phyloP scores from a whole-genome alignment of 2,329 filamentous ascomycete genomes.

The Dactylella cylindrospora region DNA sequence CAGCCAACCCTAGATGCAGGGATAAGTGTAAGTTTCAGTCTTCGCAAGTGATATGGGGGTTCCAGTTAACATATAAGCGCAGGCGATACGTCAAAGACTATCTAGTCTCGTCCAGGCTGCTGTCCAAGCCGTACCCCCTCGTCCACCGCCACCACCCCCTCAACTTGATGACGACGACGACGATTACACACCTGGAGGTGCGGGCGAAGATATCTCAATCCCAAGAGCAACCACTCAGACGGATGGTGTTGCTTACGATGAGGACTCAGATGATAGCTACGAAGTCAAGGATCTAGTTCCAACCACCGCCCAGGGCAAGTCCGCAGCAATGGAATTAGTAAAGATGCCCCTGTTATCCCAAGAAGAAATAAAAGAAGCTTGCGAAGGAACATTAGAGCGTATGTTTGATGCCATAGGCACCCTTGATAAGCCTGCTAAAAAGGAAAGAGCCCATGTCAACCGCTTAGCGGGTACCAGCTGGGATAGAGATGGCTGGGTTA shows the following conservation, averaged over 20 bases:
- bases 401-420: slow-evolving; percentile 76
- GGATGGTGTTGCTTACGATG: slow-evolving; percentile 40
- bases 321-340: slow-evolving; percentile 46
- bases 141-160: slow-evolving; percentile 20
- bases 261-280: slow-evolving; percentile 48
- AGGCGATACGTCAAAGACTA: slow-evolving; percentile 31
- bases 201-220: slow-evolving; percentile 21
- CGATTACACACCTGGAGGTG: slow-evolving; percentile 39
- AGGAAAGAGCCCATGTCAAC: slow-evolving; percentile 72
- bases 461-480: slow-evolving; percentile 80
- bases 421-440: slow-evolving; percentile 67
- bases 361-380: slow-evolving; percentile 71
- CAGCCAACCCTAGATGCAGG: slow-evolving; percentile 69
- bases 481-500: slow-evolving; percentile 87
- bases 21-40: slow-evolving; percentile 62
- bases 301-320: slow-evolving; percentile 60
- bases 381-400: slow-evolving; percentile 71
- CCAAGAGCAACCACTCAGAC: slow-evolving; percentile 13
- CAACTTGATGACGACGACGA: slow-evolving; percentile 29
- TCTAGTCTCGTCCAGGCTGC: slow-evolving; percentile 31
- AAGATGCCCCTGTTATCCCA: slow-evolving; percentile 69
- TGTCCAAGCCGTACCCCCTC: slow-evolving; percentile 12
- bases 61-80: slow-evolving; percentile 1
- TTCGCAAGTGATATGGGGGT: background rate
- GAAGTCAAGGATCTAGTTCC: slow-evolving; percentile 51